Evolutionary conservation across 2,329 filamentous ascomycete species (phyloP), one percentile per base, ranked within the genome.

Genomic region (Didymella pomorum): DNA sequence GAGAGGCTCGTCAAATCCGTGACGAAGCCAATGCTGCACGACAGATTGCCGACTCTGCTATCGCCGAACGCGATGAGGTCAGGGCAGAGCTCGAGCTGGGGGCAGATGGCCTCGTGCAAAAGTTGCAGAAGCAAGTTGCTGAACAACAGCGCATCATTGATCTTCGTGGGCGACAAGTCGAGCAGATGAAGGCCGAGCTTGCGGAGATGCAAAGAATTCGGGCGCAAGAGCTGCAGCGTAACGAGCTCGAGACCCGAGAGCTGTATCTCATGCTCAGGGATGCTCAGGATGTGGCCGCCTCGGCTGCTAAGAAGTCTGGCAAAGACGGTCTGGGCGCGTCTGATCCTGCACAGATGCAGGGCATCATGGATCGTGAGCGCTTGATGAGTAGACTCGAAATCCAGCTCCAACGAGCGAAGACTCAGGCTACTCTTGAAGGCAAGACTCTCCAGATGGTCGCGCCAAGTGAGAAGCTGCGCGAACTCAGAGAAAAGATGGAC

Each of bases 211-310:
- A 97, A 76, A 88, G 92, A 14, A 81, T 97, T 62, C 87, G 94
- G 60, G 90, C 91, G 18, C 93, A 96, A 76, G 94, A 98, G 75
- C 85, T 96, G 33, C 95, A 98, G 78, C 87, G 95, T 51, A 96
- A 97, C 71, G 95, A 99, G 79, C 82, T 99, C 28, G 95, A 99
- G 79, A 98, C 94, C 2, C 86, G 95, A 80, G 95, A 99, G 78
- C 81, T 99, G 21, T 99, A 98, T 77, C 89, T 99, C 56, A 99
- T 99, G 95, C 89, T 99, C 64, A 88, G 94, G 61, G 95, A 99
- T 78, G 94, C 95, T 35, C 94, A 98, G 78, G 94, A 99, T 71
- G 92, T 97, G 65, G 94, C 94, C 44, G 93, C 93, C 23, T 93
- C 94, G 3, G 91, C 92, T 69, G 91, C 92, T n/a, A 84, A 86